These are phyloP conservation scores for Russula griseocarnosa DNA, from an alignment of 768 basidiomycete species.

Conservation along the genomic window DNA sequence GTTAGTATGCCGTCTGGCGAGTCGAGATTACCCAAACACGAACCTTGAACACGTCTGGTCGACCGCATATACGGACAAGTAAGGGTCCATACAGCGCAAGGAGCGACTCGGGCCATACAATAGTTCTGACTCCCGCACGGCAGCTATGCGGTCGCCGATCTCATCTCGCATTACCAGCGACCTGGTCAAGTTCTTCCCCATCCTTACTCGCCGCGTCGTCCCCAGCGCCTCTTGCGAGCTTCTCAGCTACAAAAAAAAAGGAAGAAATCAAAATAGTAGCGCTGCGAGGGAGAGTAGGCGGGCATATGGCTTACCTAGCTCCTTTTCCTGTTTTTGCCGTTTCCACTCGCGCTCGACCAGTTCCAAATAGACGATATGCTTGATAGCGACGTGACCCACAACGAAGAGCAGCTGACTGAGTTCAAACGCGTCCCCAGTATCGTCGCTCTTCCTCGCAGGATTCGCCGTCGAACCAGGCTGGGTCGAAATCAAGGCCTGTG, in stretches of 20 bases:
- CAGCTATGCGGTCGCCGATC: conserved; percentile 87
- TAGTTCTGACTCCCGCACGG: conserved; percentile 80
- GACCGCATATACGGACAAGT: conserved; percentile 85
- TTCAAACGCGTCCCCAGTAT: conserved; percentile 77
- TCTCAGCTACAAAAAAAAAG: conserved; percentile 48
- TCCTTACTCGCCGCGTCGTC: conserved; percentile 45
- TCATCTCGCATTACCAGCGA: conserved; percentile 98
- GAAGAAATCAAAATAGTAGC: too few relatives aligned
- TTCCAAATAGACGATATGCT: conserved; percentile 95
- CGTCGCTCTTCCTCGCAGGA: conserved; percentile 36
- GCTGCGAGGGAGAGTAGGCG: not conserved
- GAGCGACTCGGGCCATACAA: conserved; percentile 80
- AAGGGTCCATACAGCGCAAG: conserved; percentile 85
- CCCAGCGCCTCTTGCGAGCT: conserved; percentile 43
- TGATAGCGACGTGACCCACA: conserved; percentile 95
- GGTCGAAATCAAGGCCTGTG: conserved; percentile 18
- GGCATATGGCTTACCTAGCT: conserved; percentile 51
- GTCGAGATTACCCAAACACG: not conserved
- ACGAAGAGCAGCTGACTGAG: conserved; percentile 92
- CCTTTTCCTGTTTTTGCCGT: conserved; percentile 87
- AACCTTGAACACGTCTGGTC: conserved; percentile 89
- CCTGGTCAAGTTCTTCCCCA: conserved; percentile 90
- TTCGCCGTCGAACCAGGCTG: conserved; percentile 20
- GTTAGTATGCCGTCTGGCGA: too few relatives aligned
- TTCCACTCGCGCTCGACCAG: conserved; percentile 96